A percentile compares a stretch with the other conserved stretches of the same genome.
phyloP scores from a whole-genome alignment of 805 yeast genomes.

The Kazachstania viticola region DNA sequence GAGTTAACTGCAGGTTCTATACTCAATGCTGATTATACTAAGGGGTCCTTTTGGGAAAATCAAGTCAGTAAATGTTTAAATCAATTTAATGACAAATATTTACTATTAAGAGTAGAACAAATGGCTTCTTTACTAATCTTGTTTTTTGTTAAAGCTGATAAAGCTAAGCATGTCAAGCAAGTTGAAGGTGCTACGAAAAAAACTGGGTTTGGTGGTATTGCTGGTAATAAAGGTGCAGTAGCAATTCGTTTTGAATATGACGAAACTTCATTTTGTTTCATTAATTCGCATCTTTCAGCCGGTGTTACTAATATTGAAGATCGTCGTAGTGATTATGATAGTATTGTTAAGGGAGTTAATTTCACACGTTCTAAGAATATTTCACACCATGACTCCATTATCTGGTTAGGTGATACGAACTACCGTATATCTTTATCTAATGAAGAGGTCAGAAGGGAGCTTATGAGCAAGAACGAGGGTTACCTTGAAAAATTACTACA shows the following conservation, averaged over 20 bases:
- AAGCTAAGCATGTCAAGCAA: conserved; percentile 45
- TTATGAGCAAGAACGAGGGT: conserved; percentile 34
- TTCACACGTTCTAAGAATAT: conserved; percentile 70
- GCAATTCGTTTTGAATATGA: conserved; percentile 83
- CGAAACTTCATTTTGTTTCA: conserved; percentile 65
- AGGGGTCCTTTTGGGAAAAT: conserved; percentile 68
- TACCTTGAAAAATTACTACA: conserved; percentile 38
- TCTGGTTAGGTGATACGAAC: conserved; percentile 95
- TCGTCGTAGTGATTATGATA: conserved; percentile 70
- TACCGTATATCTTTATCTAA: conserved; percentile 64
- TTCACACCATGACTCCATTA: conserved; percentile 70
- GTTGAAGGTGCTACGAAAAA: conserved; percentile 87
- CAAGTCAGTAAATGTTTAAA: conserved; percentile 56
- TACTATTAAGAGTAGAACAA: conserved; percentile 59
- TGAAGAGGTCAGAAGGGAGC: conserved; percentile 54
- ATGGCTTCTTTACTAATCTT: conserved; percentile 62
- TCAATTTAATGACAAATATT: conserved; percentile 38
- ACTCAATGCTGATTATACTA: conserved; percentile 66
- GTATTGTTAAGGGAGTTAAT: conserved; percentile 62
- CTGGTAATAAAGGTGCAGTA: conserved; percentile 95
- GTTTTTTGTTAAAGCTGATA: conserved; percentile 44
- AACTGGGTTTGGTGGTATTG: conserved; percentile 92
- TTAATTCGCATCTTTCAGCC: conserved; percentile 91
- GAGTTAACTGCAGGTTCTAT: conserved; percentile 88
- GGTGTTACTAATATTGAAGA: conserved; percentile 75